phyloP scores from a whole-genome alignment of 2,329 filamentous ascomycete species.

The Ceratocystis destructans region DNA sequence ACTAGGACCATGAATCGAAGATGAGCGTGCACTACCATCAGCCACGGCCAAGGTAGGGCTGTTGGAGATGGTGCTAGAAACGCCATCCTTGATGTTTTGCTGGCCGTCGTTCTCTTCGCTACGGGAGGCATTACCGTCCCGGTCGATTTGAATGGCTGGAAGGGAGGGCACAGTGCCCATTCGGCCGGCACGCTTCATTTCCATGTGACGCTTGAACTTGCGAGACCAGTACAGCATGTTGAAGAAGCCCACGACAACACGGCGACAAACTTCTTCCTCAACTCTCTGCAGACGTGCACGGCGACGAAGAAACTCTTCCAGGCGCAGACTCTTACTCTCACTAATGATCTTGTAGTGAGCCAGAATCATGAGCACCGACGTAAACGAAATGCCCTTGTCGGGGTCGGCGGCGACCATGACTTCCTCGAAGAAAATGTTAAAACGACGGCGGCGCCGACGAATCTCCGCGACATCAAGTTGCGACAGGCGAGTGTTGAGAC shows the following conservation, averaged over 20 bases:
- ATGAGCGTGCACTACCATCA: slow-evolving; percentile 1
- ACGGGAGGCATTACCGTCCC: slow-evolving; percentile 36
- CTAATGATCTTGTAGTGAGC: slow-evolving; percentile 98
- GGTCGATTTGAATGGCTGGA: slow-evolving; percentile 82
- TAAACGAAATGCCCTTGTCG: slow-evolving; percentile 81
- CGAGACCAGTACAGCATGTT: slow-evolving; percentile 84
- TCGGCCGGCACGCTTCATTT: slow-evolving; percentile 57
- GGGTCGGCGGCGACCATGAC: slow-evolving; percentile 86
- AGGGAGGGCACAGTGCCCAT: slow-evolving; percentile 69
- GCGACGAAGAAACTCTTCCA: slow-evolving; percentile 88
- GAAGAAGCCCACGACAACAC: slow-evolving; percentile 88
- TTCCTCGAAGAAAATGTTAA: slow-evolving; percentile 96
- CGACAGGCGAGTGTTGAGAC: slow-evolving; percentile 58
- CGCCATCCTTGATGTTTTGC: not conserved
- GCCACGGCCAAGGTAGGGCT: slow-evolving; percentile 15
- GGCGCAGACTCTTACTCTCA: slow-evolving; percentile 86
- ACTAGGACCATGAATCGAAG: slow-evolving; percentile 11
- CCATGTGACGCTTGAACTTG: slow-evolving; percentile 61
- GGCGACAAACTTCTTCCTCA: slow-evolving; percentile 82
- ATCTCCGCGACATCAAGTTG: slow-evolving; percentile 64
- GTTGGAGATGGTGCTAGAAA: slow-evolving; percentile 10
- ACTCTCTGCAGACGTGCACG: slow-evolving; percentile 83
- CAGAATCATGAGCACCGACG: slow-evolving; percentile 81
- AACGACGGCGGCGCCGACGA: slow-evolving; percentile 57
- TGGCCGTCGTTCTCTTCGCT: not conserved